These are phyloP conservation scores for Oleoguttula mirabilis DNA, from an alignment of 495 filamentous ascomycete genomes.

Conservation along the genomic window DNA sequence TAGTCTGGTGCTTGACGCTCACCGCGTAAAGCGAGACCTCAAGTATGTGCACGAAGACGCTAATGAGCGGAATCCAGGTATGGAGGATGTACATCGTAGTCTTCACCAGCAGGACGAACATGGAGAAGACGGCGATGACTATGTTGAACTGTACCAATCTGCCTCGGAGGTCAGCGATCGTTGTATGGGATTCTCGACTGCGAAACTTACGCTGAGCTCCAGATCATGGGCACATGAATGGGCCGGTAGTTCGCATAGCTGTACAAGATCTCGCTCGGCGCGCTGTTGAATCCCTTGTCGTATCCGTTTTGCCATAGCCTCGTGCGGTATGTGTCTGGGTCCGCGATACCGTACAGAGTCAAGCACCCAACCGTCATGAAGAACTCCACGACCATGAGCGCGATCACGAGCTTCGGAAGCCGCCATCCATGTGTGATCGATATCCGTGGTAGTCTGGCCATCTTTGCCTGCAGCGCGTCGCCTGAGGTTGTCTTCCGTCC, in stretches of 20 bases:
- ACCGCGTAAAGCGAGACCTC: conserved; percentile 54
- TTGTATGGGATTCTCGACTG: too few relatives aligned
- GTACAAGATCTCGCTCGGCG: conserved; percentile 59
- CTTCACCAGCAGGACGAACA: conserved; percentile 56
- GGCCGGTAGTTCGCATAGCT: conserved; percentile 63
- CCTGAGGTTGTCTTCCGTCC: too few relatives aligned
- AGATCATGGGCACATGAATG: conserved; percentile 59
- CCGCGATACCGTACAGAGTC: conserved; percentile 69
- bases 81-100: conserved; percentile 57
- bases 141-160: conserved; percentile 75
- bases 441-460: too few relatives aligned
- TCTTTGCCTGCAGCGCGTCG: too few relatives aligned
- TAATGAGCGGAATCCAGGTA: conserved; percentile 58
- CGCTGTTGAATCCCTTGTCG: conserved; percentile 72
- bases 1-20: conserved; percentile 60
- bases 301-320: conserved; percentile 71
- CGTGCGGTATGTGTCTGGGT: conserved; percentile 66
- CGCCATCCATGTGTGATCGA: conserved; percentile 49
- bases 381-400: conserved; percentile 58
- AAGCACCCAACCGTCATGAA: conserved; percentile 55
- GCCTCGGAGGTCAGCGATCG: conserved; percentile 8
- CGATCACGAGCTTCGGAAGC: conserved; percentile 48
- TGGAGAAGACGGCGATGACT: conserved; percentile 63
- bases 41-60: conserved; percentile 43
- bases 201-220: conserved; percentile 65